phyloP scores from a whole-genome alignment of 306 rosid genomes.

The Cucurbita ficifolia region DNA sequence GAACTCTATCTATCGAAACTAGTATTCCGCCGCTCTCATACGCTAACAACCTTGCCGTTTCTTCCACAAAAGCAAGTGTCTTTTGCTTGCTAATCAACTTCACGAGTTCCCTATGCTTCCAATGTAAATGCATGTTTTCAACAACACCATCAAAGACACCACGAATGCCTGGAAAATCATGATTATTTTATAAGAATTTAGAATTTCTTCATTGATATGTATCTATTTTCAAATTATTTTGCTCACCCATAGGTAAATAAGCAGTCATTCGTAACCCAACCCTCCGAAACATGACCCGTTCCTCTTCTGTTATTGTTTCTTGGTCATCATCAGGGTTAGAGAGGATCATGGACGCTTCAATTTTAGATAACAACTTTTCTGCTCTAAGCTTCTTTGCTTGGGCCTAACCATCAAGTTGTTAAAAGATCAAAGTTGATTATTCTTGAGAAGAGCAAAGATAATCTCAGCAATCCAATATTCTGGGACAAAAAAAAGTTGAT shows the following conservation, averaged over 20 bases:
- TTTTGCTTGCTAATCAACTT: constrained; percentile 77
- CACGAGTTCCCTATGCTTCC: constrained; percentile 94
- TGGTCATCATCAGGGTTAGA: constrained; percentile 66
- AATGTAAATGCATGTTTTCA: constrained; percentile 94
- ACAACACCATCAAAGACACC: constrained; percentile 81
- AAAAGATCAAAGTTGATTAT: neutral
- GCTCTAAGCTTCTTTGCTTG: constrained; percentile 66
- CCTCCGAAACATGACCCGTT: constrained; percentile 70
- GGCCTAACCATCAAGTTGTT: constrained; percentile 40
- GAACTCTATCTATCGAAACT: constrained; percentile 74
- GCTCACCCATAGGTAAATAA: constrained; percentile 79
- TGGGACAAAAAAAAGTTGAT: neutral
- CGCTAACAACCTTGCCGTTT: constrained; percentile 76
- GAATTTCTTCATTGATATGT: constrained; percentile 1
- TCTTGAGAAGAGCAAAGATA: neutral
- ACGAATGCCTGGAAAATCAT: constrained; percentile 54
- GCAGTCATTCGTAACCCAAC: constrained; percentile 89
- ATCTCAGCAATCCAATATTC: constrained; percentile 15
- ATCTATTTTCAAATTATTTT: constrained; percentile 8
- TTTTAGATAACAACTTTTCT: constrained; percentile 48
- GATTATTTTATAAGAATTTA: constrained; percentile 7
- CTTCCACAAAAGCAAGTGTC: constrained; percentile 73
- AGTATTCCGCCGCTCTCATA: constrained; percentile 85
- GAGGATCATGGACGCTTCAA: constrained; percentile 73
- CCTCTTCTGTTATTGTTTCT: constrained; percentile 94